phyloP scores from a whole-genome alignment of 805 yeast species.

The Aciculoconidium aculeatum region DNA sequence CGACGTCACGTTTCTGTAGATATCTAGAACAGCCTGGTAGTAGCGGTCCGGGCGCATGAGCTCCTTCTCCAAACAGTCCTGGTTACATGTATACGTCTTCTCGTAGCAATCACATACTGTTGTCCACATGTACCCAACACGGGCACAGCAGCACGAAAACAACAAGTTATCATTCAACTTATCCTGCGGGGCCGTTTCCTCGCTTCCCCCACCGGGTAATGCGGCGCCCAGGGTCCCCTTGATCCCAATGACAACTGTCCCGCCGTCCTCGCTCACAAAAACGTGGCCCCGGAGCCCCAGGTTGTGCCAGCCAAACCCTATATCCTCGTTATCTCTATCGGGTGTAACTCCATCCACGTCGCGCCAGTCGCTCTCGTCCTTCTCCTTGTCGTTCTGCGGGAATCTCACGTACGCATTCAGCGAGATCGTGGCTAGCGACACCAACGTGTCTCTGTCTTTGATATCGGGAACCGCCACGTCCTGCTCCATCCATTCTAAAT shows the following conservation, averaged over 20 bases:
- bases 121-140: slow-evolving; percentile 86
- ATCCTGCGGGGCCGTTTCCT: slow-evolving; percentile 75
- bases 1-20: slow-evolving; percentile 64
- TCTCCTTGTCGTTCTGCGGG: slow-evolving; percentile 50
- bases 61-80: slow-evolving; percentile 76
- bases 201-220: slow-evolving; percentile 40
- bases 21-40: slow-evolving; percentile 70
- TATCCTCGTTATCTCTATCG: slow-evolving; percentile 48
- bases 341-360: slow-evolving; percentile 58
- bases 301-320: slow-evolving; percentile 79
- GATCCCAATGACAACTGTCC: slow-evolving; percentile 67
- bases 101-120: slow-evolving; percentile 93
- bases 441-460: slow-evolving; percentile 64
- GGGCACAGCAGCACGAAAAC: slow-evolving; percentile 94
- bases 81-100: slow-evolving; percentile 80
- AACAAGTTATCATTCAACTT: slow-evolving; percentile 81
- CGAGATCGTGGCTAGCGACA: slow-evolving; percentile 76
- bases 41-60: slow-evolving; percentile 71
- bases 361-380: slow-evolving; percentile 71
- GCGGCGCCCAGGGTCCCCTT: slow-evolving; percentile 91
- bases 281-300: slow-evolving; percentile 89
- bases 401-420: slow-evolving; percentile 84
- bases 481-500: slow-evolving; percentile 59
- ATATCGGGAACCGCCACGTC: slow-evolving; percentile 64
- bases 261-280: slow-evolving; percentile 54